These are phyloP conservation scores for Diaporthe citriasiana DNA, from an alignment of 2,329 filamentous ascomycete genomes.

Conservation along the genomic window DNA sequence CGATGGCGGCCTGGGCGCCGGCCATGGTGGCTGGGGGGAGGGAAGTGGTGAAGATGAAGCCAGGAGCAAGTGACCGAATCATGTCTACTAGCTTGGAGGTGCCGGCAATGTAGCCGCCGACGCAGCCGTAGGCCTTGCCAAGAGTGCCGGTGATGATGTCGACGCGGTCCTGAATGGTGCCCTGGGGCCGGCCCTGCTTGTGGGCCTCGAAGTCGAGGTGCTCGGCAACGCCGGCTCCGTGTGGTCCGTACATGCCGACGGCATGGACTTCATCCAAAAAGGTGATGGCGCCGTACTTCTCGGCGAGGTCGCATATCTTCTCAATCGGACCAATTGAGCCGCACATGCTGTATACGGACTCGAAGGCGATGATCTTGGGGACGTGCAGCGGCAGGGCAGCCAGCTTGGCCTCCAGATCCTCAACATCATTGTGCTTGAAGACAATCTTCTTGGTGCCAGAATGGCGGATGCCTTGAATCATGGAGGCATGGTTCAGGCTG, in stretches of 20 bases:
- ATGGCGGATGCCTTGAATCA: constrained; percentile 99
- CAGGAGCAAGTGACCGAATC: constrained; percentile 92
- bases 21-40: constrained; percentile 98
- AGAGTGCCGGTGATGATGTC: constrained; percentile 98
- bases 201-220: constrained; percentile 96
- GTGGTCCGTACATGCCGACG: constrained; percentile 98
- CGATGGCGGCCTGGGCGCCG: constrained; percentile 89
- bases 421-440: constrained; percentile 98
- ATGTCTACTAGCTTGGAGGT: constrained; percentile 89
- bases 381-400: constrained; percentile 86
- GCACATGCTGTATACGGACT: constrained; percentile 99
- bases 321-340: constrained; percentile 96
- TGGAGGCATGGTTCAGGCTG: constrained; percentile 96
- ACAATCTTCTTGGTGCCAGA: constrained; percentile 97
- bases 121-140: constrained; percentile 97
- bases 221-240: constrained; percentile 95
- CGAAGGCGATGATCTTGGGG: constrained; percentile 98
- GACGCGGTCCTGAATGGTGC: constrained; percentile 93
- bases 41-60: constrained; percentile 99
- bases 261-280: constrained; percentile 99
- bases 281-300: constrained; percentile 97
- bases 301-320: constrained; percentile 94
- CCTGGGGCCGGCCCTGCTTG: constrained; percentile 77
- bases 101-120: constrained; percentile 97
- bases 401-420: constrained; percentile 91